phyloP scores from a whole-genome alignment of 1,284 basidiomycete genomes.

The Lentinus polychrous region DNA sequence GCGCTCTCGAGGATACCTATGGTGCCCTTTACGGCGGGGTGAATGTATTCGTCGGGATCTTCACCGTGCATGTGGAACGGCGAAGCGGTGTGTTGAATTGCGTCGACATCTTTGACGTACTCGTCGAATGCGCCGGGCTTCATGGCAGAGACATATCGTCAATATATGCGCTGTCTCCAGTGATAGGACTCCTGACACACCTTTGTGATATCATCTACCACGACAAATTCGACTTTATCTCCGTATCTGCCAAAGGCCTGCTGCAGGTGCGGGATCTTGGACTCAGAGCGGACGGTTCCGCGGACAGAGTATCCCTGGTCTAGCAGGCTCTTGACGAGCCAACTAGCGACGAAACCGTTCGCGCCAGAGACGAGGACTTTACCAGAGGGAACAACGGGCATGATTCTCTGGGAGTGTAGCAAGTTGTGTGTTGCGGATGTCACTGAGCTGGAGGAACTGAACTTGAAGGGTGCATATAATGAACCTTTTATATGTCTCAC shows the following conservation, averaged over 20 bases:
- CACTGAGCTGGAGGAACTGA: no score
- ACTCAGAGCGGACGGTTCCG: conserved; percentile 39
- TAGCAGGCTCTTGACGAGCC: conserved; percentile 25
- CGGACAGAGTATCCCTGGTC: conserved; percentile 33
- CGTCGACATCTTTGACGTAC: conserved; percentile 31
- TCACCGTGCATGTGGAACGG: conserved; percentile 25
- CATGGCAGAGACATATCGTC: not conserved
- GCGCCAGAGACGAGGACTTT: conserved; percentile 25
- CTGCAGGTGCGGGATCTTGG: conserved; percentile 37
- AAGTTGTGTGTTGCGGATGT: no score
- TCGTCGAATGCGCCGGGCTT: conserved; percentile 42
- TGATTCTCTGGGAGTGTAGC: not conserved
- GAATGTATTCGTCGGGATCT: conserved; percentile 21
- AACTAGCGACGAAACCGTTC: conserved; percentile 26
- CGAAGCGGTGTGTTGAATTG: conserved; percentile 34
- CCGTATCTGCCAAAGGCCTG: conserved; percentile 3
- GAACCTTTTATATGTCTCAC: no score
- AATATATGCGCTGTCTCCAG: not conserved
- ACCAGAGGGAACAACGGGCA: conserved; percentile 13
- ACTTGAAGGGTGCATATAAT: no score
- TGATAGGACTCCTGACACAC: conserved; percentile 15
- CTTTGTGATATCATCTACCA: conserved; percentile 16
- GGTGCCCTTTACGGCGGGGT: conserved; percentile 19
- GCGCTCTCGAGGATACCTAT: conserved; percentile 13
- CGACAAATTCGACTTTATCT: conserved; percentile 5